phyloP scores from a whole-genome alignment of 78 protist species.

The Polysphondylium violaceum region DNA sequence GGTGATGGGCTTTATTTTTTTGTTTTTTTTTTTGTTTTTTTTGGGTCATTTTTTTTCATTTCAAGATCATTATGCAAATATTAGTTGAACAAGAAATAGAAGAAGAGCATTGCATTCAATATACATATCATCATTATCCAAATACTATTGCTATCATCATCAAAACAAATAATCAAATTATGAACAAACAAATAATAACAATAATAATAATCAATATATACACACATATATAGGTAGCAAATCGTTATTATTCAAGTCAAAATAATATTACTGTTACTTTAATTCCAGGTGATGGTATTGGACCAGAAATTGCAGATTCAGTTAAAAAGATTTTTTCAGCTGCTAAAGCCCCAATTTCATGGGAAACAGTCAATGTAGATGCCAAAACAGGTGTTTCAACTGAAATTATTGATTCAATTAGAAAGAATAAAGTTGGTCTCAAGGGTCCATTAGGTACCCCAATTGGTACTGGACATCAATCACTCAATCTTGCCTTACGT shows the following conservation, averaged over 20 bases:
- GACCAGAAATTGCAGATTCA: slow-evolving; percentile 91
- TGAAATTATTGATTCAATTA: slow-evolving; percentile 74
- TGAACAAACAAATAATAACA: too few relatives aligned
- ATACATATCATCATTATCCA: too few relatives aligned
- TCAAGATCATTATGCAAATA: too few relatives aligned
- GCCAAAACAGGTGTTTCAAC: slow-evolving; percentile 76
- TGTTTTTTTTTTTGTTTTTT: too few relatives aligned
- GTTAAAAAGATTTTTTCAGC: slow-evolving; percentile 85
- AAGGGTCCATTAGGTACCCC: slow-evolving; percentile 91
- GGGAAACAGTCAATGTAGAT: slow-evolving; percentile 77
- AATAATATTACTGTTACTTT: slow-evolving; percentile 46
- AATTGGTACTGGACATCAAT: slow-evolving; percentile 91
- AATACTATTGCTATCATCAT: neutral
- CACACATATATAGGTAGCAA: too few relatives aligned
- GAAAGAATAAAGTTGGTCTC: slow-evolving; percentile 76
- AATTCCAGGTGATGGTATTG: slow-evolving; percentile 90
- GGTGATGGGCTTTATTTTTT: too few relatives aligned
- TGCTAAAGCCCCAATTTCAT: slow-evolving; percentile 85
- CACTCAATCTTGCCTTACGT: slow-evolving; percentile 91
- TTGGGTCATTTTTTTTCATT: too few relatives aligned
- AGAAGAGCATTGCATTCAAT: too few relatives aligned
- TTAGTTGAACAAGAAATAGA: too few relatives aligned
- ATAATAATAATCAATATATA: too few relatives aligned
- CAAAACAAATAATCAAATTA: neutral
- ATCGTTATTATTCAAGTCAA: slow-evolving; percentile 12